These are phyloP conservation scores for Cyclostephanos tholiformis DNA, from an alignment of 108 stramenopile species.

Conservation along the genomic window DNA sequence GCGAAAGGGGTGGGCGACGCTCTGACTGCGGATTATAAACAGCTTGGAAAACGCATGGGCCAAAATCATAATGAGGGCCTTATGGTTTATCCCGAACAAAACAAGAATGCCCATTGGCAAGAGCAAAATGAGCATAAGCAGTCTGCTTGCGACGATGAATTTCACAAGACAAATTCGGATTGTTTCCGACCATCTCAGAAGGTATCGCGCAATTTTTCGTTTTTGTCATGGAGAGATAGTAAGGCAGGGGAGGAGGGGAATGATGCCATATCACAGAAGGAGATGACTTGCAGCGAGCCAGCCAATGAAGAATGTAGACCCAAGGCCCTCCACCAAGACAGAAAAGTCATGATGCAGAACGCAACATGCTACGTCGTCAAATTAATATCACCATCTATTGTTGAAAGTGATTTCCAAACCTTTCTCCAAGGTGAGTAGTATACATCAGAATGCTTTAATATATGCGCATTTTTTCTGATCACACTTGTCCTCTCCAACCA, in stretches of 20 bases:
- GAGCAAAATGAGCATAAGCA: not conserved
- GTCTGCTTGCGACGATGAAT: not conserved
- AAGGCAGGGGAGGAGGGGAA: slow-evolving; percentile 27
- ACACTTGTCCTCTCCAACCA: too few species aligned
- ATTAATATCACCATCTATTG: slow-evolving; percentile 28
- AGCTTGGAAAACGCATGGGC: slow-evolving; percentile 1
- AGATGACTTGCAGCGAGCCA: not conserved
- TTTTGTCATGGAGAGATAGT: slow-evolving; percentile 40
- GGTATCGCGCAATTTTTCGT: slow-evolving; percentile 34
- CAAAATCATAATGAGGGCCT: not conserved
- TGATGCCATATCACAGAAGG: slow-evolving; percentile 20
- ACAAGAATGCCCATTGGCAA: not conserved
- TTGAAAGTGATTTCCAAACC: slow-evolving; percentile 26
- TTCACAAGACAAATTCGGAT: not conserved
- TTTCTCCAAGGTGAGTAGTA: too few species aligned
- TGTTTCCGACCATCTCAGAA: not conserved
- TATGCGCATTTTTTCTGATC: too few species aligned
- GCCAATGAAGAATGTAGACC: not conserved
- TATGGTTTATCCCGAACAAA: not conserved
- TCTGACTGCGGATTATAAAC: too few species aligned
- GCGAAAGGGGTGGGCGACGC: too few species aligned
- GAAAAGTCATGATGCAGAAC: slow-evolving; percentile 9
- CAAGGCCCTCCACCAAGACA: slow-evolving; percentile 28
- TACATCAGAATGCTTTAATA: too few species aligned
- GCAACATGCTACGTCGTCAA: slow-evolving; percentile 43